Evolutionary conservation across 1,284 basidiomycete genomes (phyloP), one percentile per base, ranked within the genome.

Genomic region (Melampsora americana): DNA sequence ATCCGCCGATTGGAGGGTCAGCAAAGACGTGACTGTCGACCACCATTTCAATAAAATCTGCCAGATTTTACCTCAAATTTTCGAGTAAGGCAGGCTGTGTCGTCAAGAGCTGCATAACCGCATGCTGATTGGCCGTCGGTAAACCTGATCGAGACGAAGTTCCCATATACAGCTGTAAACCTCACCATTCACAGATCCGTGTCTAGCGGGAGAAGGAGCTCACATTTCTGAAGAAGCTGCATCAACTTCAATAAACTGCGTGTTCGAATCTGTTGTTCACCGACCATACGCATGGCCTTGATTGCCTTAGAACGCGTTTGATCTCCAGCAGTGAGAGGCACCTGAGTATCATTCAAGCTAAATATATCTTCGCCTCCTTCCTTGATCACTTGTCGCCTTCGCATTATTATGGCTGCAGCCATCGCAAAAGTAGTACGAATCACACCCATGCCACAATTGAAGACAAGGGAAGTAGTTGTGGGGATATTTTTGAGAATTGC

Each of bases 341-440:
- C 87, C 85, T 12, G 87, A 78, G 50, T 90, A 86, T 77, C 86
- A 86, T 60, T 85, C 84, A 80, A 89, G 88, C 83, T 80, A 81
- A 86, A 95, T 0, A 93, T 92, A 81, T 96, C 95, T 1, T 87
- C 86, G 69, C 90, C 83, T 0, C 92, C 92, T 26, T 86, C 85
- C 20, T 87, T 84, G n/a, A 97, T 87, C 56, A 95, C 85, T 83
- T 97, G 93, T 80, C 90, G 91, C 39, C 95, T 85, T 39, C 96
- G 87, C 0, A 99, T 87, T 30, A 99, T 86, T 78, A 92, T 89
- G 0, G 95, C 95, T 1, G 95, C 92, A 18, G 91, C 89, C 96
- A 99, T 99, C 5, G 93, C 95, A 82, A 98, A 98, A 0, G 95
- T 97, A 1, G 95, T 96, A 56, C 96, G 88, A 0, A 96, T 94